A percentile compares a stretch with the other conserved stretches of the same genome.
These are phyloP conservation scores for Mortierella sp. DNA, from an alignment of 371 early-diverging fungal genomes.

Conservation along the genomic window DNA sequence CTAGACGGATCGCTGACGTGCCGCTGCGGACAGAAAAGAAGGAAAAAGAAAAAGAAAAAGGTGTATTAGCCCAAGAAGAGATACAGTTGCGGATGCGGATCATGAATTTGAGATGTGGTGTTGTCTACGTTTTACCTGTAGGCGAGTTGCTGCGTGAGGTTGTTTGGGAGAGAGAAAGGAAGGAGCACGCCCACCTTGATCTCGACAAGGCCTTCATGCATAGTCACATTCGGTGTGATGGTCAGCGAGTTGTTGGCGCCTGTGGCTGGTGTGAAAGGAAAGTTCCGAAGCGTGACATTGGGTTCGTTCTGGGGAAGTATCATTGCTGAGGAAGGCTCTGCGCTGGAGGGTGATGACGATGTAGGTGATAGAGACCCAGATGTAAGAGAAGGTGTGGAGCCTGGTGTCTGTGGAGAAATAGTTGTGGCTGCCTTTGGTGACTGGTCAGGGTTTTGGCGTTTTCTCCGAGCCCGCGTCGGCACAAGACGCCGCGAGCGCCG, in stretches of 20 bases:
- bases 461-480: background rate
- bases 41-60: background rate
- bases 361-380: background rate
- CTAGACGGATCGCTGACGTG: slow-evolving; percentile 70
- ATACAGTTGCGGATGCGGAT: no score
- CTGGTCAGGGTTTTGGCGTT: background rate
- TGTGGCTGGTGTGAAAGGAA: slow-evolving; percentile 33
- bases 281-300: slow-evolving; percentile 16
- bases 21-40: slow-evolving; percentile 55
- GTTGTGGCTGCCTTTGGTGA: background rate
- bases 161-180: slow-evolving; percentile 56
- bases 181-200: slow-evolving; percentile 65
- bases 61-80: background rate
- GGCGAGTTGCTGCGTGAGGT: slow-evolving; percentile 40
- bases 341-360: background rate
- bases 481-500: background rate
- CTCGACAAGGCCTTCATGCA: slow-evolving; percentile 47
- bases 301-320: slow-evolving; percentile 25
- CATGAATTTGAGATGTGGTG: no score
- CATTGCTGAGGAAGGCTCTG: background rate
- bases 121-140: slow-evolving; percentile 30
- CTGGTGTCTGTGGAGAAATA: background rate
- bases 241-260: slow-evolving; percentile 35
- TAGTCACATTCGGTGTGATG: slow-evolving; percentile 31
- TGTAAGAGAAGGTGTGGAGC: background rate